phyloP scores from a whole-genome alignment of 2,329 filamentous ascomycete genomes.

The Didymella glomerata region DNA sequence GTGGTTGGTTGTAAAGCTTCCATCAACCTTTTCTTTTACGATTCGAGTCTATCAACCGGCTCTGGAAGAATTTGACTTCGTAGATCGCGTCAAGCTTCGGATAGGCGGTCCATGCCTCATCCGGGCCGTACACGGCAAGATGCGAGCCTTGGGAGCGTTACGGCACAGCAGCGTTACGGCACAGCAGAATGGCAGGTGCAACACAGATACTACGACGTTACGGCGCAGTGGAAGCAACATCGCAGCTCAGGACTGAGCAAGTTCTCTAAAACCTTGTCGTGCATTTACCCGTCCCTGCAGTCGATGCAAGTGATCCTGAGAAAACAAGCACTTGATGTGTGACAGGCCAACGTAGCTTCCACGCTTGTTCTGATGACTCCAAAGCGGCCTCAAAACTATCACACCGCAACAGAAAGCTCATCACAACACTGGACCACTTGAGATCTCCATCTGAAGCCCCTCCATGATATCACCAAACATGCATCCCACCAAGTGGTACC shows the following conservation, averaged over 20 bases:
- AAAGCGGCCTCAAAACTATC: background rate
- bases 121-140: slow-evolving; percentile 10
- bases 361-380: background rate
- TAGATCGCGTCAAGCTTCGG: slow-evolving; percentile 11
- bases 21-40: slow-evolving; percentile 13
- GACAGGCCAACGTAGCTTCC: background rate
- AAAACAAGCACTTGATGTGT: background rate
- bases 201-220: background rate
- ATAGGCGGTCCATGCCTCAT: slow-evolving; percentile 8
- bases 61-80: background rate
- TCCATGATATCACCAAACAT: slow-evolving; percentile 32
- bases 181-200: background rate
- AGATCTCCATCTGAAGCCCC: slow-evolving; percentile 1
- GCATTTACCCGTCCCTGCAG: background rate
- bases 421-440: slow-evolving; percentile 23
- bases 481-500: slow-evolving; percentile 19
- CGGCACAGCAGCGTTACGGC: slow-evolving; percentile 11
- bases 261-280: background rate
- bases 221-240: background rate
- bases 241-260: background rate
- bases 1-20: slow-evolving; percentile 31
- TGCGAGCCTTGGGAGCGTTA: slow-evolving; percentile 1
- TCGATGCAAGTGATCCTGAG: background rate
- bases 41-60: slow-evolving; percentile 3
- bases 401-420: background rate